These are phyloP conservation scores for Haematococcus lacustris DNA, from an alignment of 139 green algal genomes.

Conservation along the genomic window DNA sequence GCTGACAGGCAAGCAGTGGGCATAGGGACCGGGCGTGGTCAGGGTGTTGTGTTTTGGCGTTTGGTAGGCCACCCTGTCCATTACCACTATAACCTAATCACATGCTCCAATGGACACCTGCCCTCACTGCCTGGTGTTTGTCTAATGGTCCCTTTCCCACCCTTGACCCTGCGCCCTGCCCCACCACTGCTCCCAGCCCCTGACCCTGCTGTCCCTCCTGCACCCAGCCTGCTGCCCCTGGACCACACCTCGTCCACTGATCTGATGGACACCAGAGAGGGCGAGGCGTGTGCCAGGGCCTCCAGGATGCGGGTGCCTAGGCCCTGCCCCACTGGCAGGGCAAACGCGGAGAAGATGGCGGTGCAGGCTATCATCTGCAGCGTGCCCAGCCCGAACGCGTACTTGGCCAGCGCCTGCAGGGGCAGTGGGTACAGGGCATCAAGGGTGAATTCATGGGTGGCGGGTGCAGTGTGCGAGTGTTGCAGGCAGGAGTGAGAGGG, in stretches of 20 bases:
- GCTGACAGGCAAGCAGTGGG: too few relatives aligned
- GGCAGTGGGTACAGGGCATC: too few relatives aligned
- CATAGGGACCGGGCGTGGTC: too few relatives aligned
- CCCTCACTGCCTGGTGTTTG: too few relatives aligned
- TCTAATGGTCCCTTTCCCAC: neutral
- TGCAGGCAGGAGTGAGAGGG: too few relatives aligned
- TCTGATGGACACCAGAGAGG: slow-evolving; percentile 48
- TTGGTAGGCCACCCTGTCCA: too few relatives aligned
- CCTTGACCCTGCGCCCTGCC: neutral
- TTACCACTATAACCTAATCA: too few relatives aligned
- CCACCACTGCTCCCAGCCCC: neutral
- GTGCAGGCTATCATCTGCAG: slow-evolving; percentile 73
- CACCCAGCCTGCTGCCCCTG: neutral
- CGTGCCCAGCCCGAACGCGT: slow-evolving; percentile 86
- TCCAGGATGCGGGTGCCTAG: slow-evolving; percentile 81
- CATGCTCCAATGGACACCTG: too few relatives aligned
- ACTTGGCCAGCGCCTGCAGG: slow-evolving; percentile 78
- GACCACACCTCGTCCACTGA: slow-evolving; percentile 45
- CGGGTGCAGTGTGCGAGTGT: too few relatives aligned
- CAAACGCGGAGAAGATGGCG: slow-evolving; percentile 63
- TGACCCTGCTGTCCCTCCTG: neutral
- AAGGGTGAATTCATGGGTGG: too few relatives aligned
- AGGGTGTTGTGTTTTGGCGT: too few relatives aligned
- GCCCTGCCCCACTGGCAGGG: slow-evolving; percentile 66
- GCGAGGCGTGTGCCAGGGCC: slow-evolving; percentile 28